A percentile compares a stretch with the other conserved stretches of the same genome.
These are phyloP conservation scores for Aureobasidium sp. DNA, from an alignment of 2,329 filamentous ascomycete genomes.

Conservation along the genomic window DNA sequence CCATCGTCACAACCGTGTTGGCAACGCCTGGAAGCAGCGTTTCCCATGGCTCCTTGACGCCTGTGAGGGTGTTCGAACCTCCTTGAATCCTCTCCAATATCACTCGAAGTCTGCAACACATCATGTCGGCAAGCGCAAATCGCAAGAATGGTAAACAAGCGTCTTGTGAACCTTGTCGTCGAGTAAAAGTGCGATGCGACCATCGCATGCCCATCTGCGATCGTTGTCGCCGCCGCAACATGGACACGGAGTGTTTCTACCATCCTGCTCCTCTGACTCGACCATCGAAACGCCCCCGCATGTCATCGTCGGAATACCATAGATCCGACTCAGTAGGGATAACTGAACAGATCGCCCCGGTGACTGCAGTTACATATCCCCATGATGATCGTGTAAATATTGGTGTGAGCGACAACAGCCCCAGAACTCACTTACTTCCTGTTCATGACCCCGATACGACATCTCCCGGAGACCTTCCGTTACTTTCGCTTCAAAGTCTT, in stretches of 20 bases:
- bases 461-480: neutral
- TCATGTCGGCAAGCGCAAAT: conserved; percentile 2
- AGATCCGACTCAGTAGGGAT: neutral
- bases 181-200: conserved; percentile 18
- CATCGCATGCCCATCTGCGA: conserved; percentile 16
- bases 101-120: neutral
- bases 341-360: neutral
- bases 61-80: neutral
- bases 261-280: conserved; percentile 18
- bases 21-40: neutral
- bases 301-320: neutral
- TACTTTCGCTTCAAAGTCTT: neutral
- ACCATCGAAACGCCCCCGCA: neutral
- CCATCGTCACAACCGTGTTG: too few relatives aligned
- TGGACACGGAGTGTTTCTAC: conserved; percentile 15
- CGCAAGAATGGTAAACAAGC: conserved; percentile 19
- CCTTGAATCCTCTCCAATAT: neutral
- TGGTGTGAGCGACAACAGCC: neutral
- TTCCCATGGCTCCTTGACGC: neutral
- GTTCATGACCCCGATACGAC: neutral
- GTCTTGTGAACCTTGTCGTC: conserved; percentile 19
- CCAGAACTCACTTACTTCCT: neutral
- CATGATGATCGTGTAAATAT: neutral
- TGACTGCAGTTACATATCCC: neutral
- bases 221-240: conserved; percentile 15